phyloP scores from a whole-genome alignment of 768 basidiomycete genomes.

The Russula olivacea region DNA sequence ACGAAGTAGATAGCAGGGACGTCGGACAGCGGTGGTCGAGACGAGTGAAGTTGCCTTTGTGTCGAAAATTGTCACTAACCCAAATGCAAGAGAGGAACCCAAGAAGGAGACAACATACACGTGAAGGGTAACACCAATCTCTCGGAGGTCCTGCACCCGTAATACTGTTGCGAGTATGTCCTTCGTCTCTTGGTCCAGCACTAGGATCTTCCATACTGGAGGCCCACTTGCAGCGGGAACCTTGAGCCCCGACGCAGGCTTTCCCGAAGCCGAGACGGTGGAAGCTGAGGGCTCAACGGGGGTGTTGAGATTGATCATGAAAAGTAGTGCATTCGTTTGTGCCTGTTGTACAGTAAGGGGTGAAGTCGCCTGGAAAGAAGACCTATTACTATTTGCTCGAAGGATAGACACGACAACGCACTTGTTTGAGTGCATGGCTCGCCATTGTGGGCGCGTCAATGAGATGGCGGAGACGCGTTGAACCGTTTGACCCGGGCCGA shows the following conservation, averaged over 20 bases:
- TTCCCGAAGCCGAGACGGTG: constrained; percentile 34
- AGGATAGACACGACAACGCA: constrained; percentile 25
- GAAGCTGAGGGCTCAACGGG: constrained; percentile 40
- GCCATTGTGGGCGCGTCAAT: constrained; percentile 34
- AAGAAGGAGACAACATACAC: constrained; percentile 55
- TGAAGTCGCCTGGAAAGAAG: constrained; percentile 33
- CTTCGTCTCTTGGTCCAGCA: constrained; percentile 92
- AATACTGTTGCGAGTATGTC: constrained; percentile 94
- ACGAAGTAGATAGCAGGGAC: constrained; percentile 98
- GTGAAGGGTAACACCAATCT: constrained; percentile 95
- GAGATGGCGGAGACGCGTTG: neutral
- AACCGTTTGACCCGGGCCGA: neutral
- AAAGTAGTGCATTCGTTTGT: constrained; percentile 80
- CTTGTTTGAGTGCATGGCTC: constrained; percentile 42
- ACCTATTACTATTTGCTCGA: neutral
- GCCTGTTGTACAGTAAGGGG: constrained; percentile 74
- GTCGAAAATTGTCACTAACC: constrained; percentile 8
- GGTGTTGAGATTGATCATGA: constrained; percentile 81
- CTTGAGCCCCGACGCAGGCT: constrained; percentile 40
- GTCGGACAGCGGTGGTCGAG: constrained; percentile 84
- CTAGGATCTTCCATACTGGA: constrained; percentile 93
- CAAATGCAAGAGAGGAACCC: neutral
- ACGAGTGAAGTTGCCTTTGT: constrained; percentile 80
- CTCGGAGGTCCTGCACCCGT: constrained; percentile 92
- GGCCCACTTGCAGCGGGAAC: constrained; percentile 53